phyloP scores from a whole-genome alignment of 768 basidiomycete genomes.

The Daedaleopsis sinensis region DNA sequence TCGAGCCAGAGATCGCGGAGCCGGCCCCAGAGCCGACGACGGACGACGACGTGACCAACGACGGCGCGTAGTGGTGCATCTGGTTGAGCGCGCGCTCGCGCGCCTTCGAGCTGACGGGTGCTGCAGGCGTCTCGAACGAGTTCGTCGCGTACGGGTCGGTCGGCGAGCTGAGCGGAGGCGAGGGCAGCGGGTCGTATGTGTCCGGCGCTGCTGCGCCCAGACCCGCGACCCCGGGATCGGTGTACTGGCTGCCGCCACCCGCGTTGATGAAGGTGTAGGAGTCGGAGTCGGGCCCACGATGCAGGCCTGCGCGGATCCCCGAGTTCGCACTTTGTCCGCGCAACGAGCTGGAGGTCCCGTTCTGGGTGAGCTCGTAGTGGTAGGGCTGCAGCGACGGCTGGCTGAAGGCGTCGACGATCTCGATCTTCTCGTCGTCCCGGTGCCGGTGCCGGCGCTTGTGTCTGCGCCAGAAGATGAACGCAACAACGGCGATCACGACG shows the following conservation, averaged over 20 bases:
- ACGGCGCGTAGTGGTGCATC: conserved; percentile 5
- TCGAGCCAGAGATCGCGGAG: conserved; percentile 8
- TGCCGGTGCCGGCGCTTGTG: background rate
- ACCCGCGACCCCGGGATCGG: background rate
- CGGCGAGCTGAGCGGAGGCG: background rate
- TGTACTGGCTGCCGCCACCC: background rate
- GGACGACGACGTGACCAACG: background rate
- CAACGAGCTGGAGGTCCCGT: background rate
- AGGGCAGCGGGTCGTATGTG: background rate
- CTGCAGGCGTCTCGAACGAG: background rate
- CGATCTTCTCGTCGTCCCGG: conserved; percentile 5
- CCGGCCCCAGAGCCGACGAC: background rate
- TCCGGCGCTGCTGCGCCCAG: background rate
- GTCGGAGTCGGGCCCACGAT: no score
- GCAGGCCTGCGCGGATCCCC: no score
- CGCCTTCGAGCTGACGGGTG: background rate
- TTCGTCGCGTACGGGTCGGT: background rate
- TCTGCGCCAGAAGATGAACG: conserved; percentile 3
- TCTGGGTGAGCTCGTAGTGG: background rate
- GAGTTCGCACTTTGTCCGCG: background rate
- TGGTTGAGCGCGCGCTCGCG: conserved; percentile 10
- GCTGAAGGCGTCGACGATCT: background rate
- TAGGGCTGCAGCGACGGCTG: conserved; percentile 10
- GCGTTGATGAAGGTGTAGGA: background rate
- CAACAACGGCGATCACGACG: conserved; percentile 1